Base-by-base conservation (phyloP, 345 rosid genomes). In the Hevea brasiliensis region DNA sequence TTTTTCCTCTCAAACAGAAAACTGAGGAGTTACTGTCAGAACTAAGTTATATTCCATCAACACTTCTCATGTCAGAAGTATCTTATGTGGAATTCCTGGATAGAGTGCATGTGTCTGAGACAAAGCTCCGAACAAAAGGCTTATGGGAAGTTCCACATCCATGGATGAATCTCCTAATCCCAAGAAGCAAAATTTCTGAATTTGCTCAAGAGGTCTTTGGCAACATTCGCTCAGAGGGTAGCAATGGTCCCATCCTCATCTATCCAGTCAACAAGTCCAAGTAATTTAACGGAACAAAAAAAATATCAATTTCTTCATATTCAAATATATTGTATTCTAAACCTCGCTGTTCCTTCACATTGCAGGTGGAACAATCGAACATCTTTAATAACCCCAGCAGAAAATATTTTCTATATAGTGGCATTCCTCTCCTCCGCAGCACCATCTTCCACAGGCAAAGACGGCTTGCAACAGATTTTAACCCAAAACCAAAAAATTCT, bases 101-200 rank as follows among this genome's bases (percentile, higher is more conserved):
- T 60, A 86, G 99, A 42, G 98, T 96, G 71, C 97, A 96, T 48
- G 53, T 74, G 9, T 83, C 90, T 0, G 96, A 87, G 84, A 74
- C 77, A 60, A 90, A 88, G 76, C 94, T 96, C 63, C 81, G 87
- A 75, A 85, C 80, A 75, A 83, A 91, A 61, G 98, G 93, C 45
- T 71, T 91, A 75, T 88, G 99, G 99, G 99, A 96, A 15, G 87
- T 93, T 79, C 96, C 94, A 67, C 98, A 96, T 83, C 99, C 99
- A 62, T 96, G 99, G 99, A 67, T 96, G 55, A 92, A 91, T 80
- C 94, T 96, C 75, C 77, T 96, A 37, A 69, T 96, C 48, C 97
- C 99, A 4, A 87, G 76, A 77, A 88, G 88, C 85, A 75, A 83
- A 61, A 90, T 92, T 6, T 53, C 20, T 0, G 54, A 83, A 17